Conservation (phyloP, 345 rosid species). For the Gossypium herbaceum region DNA sequence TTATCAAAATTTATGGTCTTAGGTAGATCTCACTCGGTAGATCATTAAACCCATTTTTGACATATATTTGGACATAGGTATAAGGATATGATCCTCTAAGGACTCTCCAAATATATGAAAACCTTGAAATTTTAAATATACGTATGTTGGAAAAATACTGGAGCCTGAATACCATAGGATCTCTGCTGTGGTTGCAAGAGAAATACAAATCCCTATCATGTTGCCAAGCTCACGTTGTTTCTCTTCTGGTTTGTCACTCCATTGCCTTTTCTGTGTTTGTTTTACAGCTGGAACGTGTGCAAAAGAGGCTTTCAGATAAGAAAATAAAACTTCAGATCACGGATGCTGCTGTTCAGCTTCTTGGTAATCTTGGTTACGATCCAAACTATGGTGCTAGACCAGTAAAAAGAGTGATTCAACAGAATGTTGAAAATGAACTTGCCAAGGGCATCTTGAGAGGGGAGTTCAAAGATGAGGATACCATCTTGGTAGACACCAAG, state of each 20-base stretch:
- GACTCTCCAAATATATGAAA: too few species aligned
- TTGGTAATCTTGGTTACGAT: slow-evolving; percentile 86
- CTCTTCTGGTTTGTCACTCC: neutral
- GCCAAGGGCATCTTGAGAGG: slow-evolving; percentile 96
- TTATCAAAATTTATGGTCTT: neutral
- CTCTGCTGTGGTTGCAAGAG: neutral
- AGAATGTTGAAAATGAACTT: slow-evolving; percentile 85
- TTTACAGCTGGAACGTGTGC: slow-evolving; percentile 82
- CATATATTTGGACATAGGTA: too few species aligned
- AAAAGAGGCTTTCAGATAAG: slow-evolving; percentile 77
- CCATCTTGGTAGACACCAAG: slow-evolving; percentile 63
- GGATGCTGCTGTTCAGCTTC: slow-evolving; percentile 71
- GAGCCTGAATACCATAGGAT: neutral
- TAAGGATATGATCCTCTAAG: too few species aligned
- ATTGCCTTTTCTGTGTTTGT: slow-evolving; percentile 14
- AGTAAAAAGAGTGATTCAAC: slow-evolving; percentile 94
- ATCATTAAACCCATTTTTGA: too few species aligned
- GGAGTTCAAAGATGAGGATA: slow-evolving; percentile 82
- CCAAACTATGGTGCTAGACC: slow-evolving; percentile 98
- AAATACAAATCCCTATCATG: neutral
- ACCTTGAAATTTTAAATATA: too few species aligned
- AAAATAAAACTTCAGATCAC: slow-evolving; percentile 73
- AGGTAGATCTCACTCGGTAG: neutral
- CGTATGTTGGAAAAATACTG: neutral
- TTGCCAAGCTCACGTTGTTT: neutral